Conservation (phyloP, 176 grass and related monocot genomes). For the Pontederia paniculata region DNA sequence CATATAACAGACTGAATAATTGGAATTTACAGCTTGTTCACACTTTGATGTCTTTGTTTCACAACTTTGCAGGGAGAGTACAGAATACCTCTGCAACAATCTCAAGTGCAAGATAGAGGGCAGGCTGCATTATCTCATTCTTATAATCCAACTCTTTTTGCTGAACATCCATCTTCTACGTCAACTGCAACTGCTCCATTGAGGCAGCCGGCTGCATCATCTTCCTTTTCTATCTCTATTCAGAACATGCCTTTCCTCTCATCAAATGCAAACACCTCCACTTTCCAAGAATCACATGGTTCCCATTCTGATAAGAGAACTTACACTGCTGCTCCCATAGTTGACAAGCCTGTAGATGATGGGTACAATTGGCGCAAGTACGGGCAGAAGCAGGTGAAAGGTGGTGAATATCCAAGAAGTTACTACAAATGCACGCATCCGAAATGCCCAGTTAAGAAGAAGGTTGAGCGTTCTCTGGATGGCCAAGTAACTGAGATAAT, state of each 20-base stretch:
- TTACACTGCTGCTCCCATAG: neutral
- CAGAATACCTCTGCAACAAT: neutral
- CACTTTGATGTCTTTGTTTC: neutral
- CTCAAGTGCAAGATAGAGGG: neutral
- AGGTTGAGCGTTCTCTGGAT: constrained; percentile 6
- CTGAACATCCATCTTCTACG: neutral
- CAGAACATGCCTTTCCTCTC: constrained; percentile 7
- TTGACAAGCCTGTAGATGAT: constrained; percentile 1
- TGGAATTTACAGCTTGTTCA: neutral
- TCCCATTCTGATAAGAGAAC: neutral
- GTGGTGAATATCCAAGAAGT: constrained; percentile 6
- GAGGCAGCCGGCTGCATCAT: neutral
- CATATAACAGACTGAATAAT: neutral
- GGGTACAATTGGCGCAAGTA: constrained; percentile 15
- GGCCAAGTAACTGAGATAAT: constrained; percentile 11
- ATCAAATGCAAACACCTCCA: neutral
- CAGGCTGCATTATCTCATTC: neutral
- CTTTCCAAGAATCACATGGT: neutral
- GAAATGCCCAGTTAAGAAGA: constrained; percentile 14
- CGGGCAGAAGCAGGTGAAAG: constrained; percentile 14
- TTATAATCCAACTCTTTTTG: neutral
- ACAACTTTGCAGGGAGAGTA: constrained; percentile 3
- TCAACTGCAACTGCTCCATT: neutral
- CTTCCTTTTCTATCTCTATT: neutral
- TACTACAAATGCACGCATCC: constrained; percentile 18